Percentiles rank a stretch among this genome's conserved stretches.
Evolutionary conservation across 75 land plant species (phyloP).

Genomic region (Pseudotsuga menziesii): DNA sequence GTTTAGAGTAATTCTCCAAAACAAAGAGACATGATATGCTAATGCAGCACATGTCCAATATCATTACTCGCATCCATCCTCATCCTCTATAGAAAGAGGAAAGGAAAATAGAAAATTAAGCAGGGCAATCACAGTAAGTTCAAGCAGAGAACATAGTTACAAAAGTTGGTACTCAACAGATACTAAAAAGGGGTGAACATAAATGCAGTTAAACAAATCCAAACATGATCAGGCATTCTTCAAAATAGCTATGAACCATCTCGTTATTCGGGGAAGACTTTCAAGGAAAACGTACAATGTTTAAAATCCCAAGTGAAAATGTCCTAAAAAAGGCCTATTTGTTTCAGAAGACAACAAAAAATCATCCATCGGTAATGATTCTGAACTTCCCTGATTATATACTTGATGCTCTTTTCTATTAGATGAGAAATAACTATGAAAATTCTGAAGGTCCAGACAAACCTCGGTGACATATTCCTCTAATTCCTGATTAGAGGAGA

Average conservation of each 20-base stretch:
- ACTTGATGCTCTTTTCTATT: background rate
- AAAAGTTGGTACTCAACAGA: too few species aligned
- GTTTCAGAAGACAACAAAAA: background rate
- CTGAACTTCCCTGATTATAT: background rate
- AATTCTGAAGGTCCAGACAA: background rate
- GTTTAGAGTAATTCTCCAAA: too few species aligned
- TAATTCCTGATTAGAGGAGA: conserved; percentile 60
- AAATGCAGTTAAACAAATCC: too few species aligned
- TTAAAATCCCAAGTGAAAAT: background rate
- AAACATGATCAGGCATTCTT: background rate
- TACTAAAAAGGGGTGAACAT: too few species aligned
- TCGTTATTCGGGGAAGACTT: background rate
- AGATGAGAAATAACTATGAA: background rate
- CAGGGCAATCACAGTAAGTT: background rate
- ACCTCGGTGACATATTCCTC: conserved; percentile 56
- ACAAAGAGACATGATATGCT: too few species aligned
- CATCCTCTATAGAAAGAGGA: background rate
- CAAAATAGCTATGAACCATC: background rate
- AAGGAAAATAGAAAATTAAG: background rate
- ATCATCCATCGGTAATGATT: background rate
- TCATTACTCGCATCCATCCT: background rate
- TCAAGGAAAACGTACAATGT: background rate
- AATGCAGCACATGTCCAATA: background rate
- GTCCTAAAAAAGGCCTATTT: background rate
- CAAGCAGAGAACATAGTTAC: background rate